phyloP scores from a whole-genome alignment of 192 early-diverging fungal species.

The Rhizoclosmatium globosum region DNA sequence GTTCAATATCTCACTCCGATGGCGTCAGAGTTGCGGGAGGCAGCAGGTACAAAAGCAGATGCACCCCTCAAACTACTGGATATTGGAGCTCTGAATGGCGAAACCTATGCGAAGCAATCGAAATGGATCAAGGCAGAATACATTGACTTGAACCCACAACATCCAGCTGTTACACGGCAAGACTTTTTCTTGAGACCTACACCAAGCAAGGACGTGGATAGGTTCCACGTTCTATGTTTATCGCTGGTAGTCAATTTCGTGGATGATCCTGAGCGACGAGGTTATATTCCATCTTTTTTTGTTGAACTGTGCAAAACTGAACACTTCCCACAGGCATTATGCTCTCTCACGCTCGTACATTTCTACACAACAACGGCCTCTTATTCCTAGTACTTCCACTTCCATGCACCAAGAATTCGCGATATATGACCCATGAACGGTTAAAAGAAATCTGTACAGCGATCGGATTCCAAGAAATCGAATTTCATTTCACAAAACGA shows the following conservation, averaged over 20 bases:
- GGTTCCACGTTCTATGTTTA: slow-evolving; percentile 82
- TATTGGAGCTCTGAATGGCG: slow-evolving; percentile 81
- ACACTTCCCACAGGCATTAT: slow-evolving; percentile 60
- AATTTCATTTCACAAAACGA: slow-evolving; percentile 73
- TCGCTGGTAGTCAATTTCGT: slow-evolving; percentile 92
- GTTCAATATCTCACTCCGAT: slow-evolving; percentile 46
- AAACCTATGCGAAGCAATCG: slow-evolving; percentile 74
- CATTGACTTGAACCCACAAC: slow-evolving; percentile 91
- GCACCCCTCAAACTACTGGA: slow-evolving; percentile 73
- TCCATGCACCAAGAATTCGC: slow-evolving; percentile 84
- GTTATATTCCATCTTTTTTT: slow-evolving; percentile 28
- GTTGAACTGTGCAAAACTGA: neutral
- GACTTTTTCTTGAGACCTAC: slow-evolving; percentile 82
- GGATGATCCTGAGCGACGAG: slow-evolving; percentile 74
- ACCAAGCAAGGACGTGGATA: slow-evolving; percentile 45
- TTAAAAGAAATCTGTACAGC: slow-evolving; percentile 68
- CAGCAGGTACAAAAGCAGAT: neutral
- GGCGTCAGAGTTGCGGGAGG: neutral
- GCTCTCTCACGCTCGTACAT: slow-evolving; percentile 57
- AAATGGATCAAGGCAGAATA: slow-evolving; percentile 76
- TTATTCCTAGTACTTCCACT: slow-evolving; percentile 83
- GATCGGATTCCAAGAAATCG: slow-evolving; percentile 70
- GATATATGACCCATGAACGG: slow-evolving; percentile 83
- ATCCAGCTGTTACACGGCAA: slow-evolving; percentile 72
- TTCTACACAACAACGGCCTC: slow-evolving; percentile 62